Conservation (phyloP, 2,329 filamentous ascomycete genomes). For the Elsinoe ampelina region DNA sequence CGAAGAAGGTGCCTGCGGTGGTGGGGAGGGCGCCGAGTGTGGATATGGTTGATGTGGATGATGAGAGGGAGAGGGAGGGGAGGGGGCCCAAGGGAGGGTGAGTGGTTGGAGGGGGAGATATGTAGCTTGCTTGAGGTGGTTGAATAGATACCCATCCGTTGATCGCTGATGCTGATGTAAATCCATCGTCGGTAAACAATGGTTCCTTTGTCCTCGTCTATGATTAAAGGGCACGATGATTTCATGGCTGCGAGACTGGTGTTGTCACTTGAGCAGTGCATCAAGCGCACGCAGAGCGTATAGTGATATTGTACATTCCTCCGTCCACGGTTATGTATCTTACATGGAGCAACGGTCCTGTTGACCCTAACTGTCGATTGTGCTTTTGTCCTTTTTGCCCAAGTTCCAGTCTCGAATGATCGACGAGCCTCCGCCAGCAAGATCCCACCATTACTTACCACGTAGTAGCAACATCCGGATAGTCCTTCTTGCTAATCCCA, state of each 20-base stretch:
- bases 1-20: slow-evolving; percentile 17
- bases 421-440: not conserved
- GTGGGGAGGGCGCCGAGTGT: slow-evolving; percentile 6
- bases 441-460: slow-evolving; percentile 36
- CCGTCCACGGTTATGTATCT: not conserved
- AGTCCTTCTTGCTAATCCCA: slow-evolving; percentile 52
- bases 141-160: slow-evolving; percentile 1
- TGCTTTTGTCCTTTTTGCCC: not conserved
- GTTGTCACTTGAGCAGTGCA: too few species aligned
- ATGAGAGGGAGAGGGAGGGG: slow-evolving; percentile 1
- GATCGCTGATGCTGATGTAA: not conserved
- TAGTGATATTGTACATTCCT: not conserved
- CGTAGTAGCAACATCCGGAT: slow-evolving; percentile 53
- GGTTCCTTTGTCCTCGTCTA: too few species aligned
- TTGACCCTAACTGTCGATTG: not conserved
- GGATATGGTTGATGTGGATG: slow-evolving; percentile 6
- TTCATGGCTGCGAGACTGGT: too few species aligned
- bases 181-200: too few species aligned
- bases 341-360: not conserved
- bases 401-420: not conserved
- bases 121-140: not conserved
- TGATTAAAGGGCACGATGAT: too few species aligned
- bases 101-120: not conserved
- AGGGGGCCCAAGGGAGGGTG: not conserved
- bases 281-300: too few species aligned